Percentiles rank a stretch among this genome's conserved stretches.
Evolutionary conservation across 129 eudicot genomes (phyloP).

Genomic region (Helichrysum umbraculigerum): DNA sequence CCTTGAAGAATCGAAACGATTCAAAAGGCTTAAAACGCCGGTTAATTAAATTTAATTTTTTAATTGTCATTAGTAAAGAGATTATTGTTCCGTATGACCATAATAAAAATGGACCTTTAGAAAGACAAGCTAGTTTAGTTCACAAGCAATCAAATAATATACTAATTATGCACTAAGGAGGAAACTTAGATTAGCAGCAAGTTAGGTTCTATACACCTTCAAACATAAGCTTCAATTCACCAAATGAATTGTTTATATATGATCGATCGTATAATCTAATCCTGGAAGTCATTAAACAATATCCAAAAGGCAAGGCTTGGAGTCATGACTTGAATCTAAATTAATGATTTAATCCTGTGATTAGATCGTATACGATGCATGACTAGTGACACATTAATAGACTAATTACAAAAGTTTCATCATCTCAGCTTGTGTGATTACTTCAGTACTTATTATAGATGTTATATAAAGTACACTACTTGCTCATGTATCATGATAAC

Average conservation of each 20-base stretch:
- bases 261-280: neutral
- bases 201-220: constrained; percentile 28
- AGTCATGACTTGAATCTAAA: neutral
- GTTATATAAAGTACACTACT: neutral
- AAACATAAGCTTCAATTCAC: constrained; percentile 24
- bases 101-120: constrained; percentile 13
- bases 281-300: constrained; percentile 9
- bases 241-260: constrained; percentile 7
- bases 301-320: neutral
- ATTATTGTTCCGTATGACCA: constrained; percentile 1
- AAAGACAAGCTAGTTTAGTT: constrained; percentile 13
- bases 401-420: no score
- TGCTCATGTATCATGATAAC: neutral
- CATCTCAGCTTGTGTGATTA: neutral
- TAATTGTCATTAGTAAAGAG: constrained; percentile 13
- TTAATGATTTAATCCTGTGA: neutral
- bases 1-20: neutral
- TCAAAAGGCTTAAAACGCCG: neutral
- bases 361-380: neutral
- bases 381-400: neutral
- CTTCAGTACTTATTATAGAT: neutral
- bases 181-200: constrained; percentile 37
- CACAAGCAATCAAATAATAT: constrained; percentile 16
- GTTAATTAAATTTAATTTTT: neutral
- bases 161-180: constrained; percentile 22